A percentile compares a stretch with the other conserved stretches of the same genome.
Evolutionary conservation across 2,329 filamentous ascomycete genomes (phyloP).

Genomic region (Myriangium duriaei): DNA sequence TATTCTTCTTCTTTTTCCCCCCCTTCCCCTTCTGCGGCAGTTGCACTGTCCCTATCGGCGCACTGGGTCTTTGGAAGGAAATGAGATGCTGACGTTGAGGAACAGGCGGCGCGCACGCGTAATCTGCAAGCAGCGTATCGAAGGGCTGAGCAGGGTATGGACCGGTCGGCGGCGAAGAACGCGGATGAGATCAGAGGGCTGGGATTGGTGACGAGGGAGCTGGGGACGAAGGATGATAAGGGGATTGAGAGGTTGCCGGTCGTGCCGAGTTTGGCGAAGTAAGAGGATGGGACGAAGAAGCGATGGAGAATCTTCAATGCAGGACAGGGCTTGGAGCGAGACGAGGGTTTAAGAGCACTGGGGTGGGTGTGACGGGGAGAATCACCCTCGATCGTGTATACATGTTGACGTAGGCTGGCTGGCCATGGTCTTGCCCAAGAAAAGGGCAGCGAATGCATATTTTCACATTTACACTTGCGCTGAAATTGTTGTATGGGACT

Average conservation of each 20-base stretch:
- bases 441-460: no score
- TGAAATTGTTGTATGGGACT: no score
- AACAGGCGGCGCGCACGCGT: constrained; percentile 64
- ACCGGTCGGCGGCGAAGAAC: constrained; percentile 68
- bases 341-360: no score
- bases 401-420: no score
- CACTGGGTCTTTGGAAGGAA: neutral
- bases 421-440: no score
- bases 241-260: constrained; percentile 32
- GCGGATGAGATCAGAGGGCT: constrained; percentile 79
- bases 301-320: no score
- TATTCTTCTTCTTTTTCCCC: neutral
- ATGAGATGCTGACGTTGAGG: constrained; percentile 1
- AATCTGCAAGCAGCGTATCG: constrained; percentile 76
- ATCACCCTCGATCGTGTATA: no score
- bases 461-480: no score
- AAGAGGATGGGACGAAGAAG: no score
- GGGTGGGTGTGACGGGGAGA: no score
- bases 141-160: constrained; percentile 60
- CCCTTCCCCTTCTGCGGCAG: neutral
- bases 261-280: constrained; percentile 22
- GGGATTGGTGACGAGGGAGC: constrained; percentile 65
- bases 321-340: no score
- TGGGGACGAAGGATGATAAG: constrained; percentile 64
- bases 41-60: no score